Conservation (phyloP, 768 basidiomycete species). For the Tricholoma terreum region DNA sequence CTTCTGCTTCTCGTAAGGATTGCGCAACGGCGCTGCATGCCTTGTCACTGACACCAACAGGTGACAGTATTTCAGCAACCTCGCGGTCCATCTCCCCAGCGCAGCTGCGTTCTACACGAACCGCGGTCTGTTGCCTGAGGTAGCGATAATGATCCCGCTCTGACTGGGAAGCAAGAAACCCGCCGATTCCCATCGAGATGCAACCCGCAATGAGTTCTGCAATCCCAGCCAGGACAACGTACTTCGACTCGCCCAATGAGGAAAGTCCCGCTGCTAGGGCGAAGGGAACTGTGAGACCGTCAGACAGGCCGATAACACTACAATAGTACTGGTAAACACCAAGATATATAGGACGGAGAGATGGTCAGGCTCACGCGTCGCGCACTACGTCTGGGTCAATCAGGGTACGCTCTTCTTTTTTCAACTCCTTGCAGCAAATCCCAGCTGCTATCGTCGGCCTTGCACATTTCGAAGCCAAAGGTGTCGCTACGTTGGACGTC, state of each 20-base stretch:
- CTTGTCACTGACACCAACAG: conserved; percentile 84
- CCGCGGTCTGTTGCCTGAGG: conserved; percentile 66
- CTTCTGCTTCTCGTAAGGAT: conserved; percentile 66
- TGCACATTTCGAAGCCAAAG: conserved; percentile 58
- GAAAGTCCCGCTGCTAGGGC: conserved; percentile 88
- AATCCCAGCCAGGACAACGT: conserved; percentile 93
- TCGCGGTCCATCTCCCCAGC: conserved; percentile 96
- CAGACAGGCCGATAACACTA: conserved; percentile 87
- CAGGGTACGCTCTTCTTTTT: conserved; percentile 75
- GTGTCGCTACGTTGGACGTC: conserved; percentile 32
- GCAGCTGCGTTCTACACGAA: conserved; percentile 86
- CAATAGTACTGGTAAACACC: conserved; percentile 2
- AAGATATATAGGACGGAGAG: not conserved
- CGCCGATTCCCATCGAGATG: conserved; percentile 98
- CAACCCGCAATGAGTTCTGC: conserved; percentile 97
- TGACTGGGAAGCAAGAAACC: conserved; percentile 94
- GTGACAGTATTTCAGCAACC: conserved; percentile 82
- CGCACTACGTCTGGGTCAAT: conserved; percentile 86
- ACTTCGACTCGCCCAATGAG: conserved; percentile 80
- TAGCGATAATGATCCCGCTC: conserved; percentile 95
- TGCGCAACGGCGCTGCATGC: conserved; percentile 78
- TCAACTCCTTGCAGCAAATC: conserved; percentile 88
- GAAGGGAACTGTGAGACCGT: conserved; percentile 90
- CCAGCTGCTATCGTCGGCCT: conserved; percentile 52
- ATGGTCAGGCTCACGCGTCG: conserved; percentile 61